phyloP scores from a whole-genome alignment of 371 early-diverging fungal species.

The Mucor plumbeus region DNA sequence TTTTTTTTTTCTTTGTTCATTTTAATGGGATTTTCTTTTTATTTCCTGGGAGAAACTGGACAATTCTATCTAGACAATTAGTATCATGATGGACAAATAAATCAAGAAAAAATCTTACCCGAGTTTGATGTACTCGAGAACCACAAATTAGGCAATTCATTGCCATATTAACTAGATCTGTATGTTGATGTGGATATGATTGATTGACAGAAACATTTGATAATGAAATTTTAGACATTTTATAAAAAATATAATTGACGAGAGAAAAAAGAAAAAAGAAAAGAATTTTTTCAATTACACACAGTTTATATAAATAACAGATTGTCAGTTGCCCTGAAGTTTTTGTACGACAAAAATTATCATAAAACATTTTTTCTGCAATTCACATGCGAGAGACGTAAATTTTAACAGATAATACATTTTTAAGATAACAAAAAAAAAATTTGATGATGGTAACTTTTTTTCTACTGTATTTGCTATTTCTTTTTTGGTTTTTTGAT shows the following conservation, averaged over 20 bases:
- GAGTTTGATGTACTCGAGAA: constrained; percentile 36
- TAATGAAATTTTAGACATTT: not conserved
- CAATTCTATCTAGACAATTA: constrained; percentile 23
- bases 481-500: not conserved
- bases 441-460: constrained; percentile 1
- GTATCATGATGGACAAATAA: not conserved
- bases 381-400: constrained; percentile 5
- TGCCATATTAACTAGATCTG: constrained; percentile 9
- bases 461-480: not conserved
- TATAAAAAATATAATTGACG: not conserved
- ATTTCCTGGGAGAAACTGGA: constrained; percentile 32
- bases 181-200: not conserved
- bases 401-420: constrained; percentile 1
- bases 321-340: constrained; percentile 5
- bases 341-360: not conserved
- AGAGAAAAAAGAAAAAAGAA: not conserved
- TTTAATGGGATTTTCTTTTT: not conserved
- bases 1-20: not conserved
- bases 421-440: not conserved
- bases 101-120: constrained; percentile 23
- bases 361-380: constrained; percentile 2
- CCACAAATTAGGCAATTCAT: constrained; percentile 33
- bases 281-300: not conserved
- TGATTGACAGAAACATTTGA: not conserved
- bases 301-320: constrained; percentile 1